A percentile compares a stretch with the other conserved stretches of the same genome.
Evolutionary conservation across 177 flowering plant species (phyloP).

Genomic region (Vitis hybrid): DNA sequence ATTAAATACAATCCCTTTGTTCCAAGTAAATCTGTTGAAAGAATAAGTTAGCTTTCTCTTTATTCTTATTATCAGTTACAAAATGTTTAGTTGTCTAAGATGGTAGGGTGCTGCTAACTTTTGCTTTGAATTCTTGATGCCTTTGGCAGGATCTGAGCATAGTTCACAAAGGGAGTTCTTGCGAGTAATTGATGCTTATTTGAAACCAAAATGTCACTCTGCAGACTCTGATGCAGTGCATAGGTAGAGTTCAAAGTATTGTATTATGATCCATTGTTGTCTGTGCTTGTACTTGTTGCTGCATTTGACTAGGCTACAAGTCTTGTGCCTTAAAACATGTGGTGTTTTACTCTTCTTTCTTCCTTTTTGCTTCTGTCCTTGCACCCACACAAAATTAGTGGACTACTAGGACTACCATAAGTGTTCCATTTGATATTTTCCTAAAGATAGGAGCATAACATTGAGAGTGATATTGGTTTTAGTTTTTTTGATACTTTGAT

Average conservation of each 20-base stretch:
- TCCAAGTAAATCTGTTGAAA: neutral
- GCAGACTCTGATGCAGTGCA: conserved; percentile 71
- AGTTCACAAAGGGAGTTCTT: conserved; percentile 22
- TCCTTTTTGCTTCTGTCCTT: neutral
- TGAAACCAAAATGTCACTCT: conserved; percentile 85
- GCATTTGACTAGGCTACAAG: neutral
- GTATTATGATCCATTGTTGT: neutral
- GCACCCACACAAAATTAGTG: neutral
- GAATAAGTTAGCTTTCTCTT: neutral
- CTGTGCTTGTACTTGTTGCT: neutral
- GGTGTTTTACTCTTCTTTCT: neutral
- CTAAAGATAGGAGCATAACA: neutral
- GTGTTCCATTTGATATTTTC: neutral
- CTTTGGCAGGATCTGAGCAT: conserved; percentile 27
- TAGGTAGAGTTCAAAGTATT: conserved; percentile 38
- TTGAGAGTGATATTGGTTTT: neutral
- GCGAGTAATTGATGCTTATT: conserved; percentile 71
- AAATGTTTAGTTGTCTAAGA: neutral
- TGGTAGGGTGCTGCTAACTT: neutral
- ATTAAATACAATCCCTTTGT: neutral
- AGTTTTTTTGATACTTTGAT: no score
- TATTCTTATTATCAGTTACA: neutral
- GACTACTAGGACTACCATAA: neutral
- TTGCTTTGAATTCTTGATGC: neutral
- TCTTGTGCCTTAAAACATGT: neutral